Base-by-base conservation (phyloP, 1,139 yeast genomes). In the Pneumocystis murina region DNA sequence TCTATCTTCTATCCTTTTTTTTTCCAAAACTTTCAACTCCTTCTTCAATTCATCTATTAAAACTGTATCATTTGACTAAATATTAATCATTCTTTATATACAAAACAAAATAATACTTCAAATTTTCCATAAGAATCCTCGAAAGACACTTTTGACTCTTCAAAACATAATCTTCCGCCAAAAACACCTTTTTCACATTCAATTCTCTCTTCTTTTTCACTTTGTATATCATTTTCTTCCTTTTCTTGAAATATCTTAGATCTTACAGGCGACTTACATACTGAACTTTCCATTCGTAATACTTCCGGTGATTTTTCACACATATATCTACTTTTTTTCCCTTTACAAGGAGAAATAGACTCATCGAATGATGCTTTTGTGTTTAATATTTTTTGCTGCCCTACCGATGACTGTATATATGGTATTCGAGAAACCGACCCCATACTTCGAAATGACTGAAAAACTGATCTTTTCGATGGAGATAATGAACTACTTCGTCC, bases 11-110 rank as follows among this genome's bases (percentile, higher is more conserved):
- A 64, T 65, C 6, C 75, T 70, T 64, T 72, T 72, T 58, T 66
- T 67, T 60, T 73, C 76, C 69, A 73, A 69, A 16, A 70, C 63
- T 36, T 69, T 69, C 10, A 74, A 67, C 63, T 72, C 72, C 24
- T 71, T 65, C 64, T 71, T 70, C 54, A 74, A 66, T 7, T 67
- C 70, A 36, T 72, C 73, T 35, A 30, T 20, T 3, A 30, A 10
- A 20, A 8, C 3, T 12, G n/a, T 1, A 17, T 12, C 55, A 10
- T 24, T 48, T 12, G n/a, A 17, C 55, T 24, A 48, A 24, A 17
- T 24, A 48, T 12, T 12, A 8, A 0, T 24, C 12, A 48, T 24
- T 48, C 20, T 48, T 48, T 24, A 24, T 10, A 24, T 14, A 12
- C 3, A 48, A 48, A 12, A 24, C n/a, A 48, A 24, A 24, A 2